Evolutionary conservation across 345 rosid species (phyloP).

Genomic region (Eucalyptus camaldulensis): DNA sequence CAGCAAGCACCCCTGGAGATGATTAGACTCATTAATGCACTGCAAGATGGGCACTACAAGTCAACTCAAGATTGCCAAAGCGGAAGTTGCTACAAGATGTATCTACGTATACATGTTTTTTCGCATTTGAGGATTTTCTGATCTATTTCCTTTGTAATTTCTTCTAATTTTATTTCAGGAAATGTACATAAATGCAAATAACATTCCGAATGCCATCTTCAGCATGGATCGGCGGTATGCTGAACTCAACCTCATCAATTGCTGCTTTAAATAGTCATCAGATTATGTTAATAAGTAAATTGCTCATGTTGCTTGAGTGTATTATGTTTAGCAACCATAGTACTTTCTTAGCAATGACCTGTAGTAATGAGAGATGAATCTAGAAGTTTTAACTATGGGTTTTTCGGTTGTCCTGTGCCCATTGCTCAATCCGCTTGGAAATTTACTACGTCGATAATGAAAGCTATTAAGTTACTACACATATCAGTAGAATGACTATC

Average conservation of each 20-base stretch:
- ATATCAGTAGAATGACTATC: background rate
- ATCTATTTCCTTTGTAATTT: background rate
- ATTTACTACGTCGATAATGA: background rate
- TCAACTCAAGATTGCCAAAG: background rate
- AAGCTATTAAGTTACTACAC: background rate
- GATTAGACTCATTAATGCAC: conserved; percentile 13
- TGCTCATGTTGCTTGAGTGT: background rate
- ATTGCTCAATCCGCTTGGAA: background rate
- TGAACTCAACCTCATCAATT: background rate
- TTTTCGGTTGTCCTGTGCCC: background rate
- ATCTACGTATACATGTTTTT: background rate
- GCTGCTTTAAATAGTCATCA: background rate
- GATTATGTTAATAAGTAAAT: background rate
- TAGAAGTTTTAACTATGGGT: background rate
- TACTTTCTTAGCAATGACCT: background rate
- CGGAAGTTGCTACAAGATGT: background rate
- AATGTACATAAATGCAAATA: background rate
- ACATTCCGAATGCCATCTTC: background rate
- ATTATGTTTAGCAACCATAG: background rate
- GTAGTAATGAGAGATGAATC: background rate
- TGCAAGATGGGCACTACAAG: background rate
- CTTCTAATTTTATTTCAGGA: background rate
- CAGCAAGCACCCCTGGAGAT: conserved; percentile 59
- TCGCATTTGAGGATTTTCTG: background rate
- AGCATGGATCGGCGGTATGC: background rate